Base-by-base conservation (phyloP, 176 grass and related monocot species). In the Cocos nucifera region DNA sequence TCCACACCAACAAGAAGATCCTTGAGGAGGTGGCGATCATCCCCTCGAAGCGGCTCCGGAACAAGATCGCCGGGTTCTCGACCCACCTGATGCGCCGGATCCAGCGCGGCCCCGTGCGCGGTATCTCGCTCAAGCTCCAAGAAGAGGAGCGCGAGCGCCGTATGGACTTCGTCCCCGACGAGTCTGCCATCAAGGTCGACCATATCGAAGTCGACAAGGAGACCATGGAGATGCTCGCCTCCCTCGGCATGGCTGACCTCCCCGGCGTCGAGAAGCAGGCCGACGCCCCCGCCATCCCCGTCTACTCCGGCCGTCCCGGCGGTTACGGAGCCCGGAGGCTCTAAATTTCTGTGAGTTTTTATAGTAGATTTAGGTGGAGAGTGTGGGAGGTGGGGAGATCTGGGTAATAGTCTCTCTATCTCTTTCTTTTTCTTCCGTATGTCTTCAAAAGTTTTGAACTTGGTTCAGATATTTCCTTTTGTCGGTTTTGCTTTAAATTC, bases 141-240 rank as follows among this genome's bases (percentile, higher is more conserved):
- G 63, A 66, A 50, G 63, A 66, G 63, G 63, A 66, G 63, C 63
- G 50, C 63, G 63, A 66, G 50, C 65, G 65, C 25, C 53, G 65
- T 15, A 68, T 56, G 65, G 65, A 56, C 65, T 56, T 68, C 65
- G 65, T 68, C 19, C 52, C 65, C 52, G 53, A 56, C 27, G 65
- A 68, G 26, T 56, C 65, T 4, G 52, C 65, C 65, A 68, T 68
- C 53, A 56, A 56, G 53, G 53, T 68, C 5, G 53, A 68, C 26
- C 12, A 54, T 19, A 68, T 68, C n/a, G 27, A 29, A 53, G 29
- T 68, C 53, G 65, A 68, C 28, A 56, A 39, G 52, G 53, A 68
- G 51, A 68, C 65, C 6, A 10, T 68, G 3, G 65, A 68, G 10
- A 56, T 66, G 63, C 63, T 66, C 6, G 16, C 63, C 6, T 66